Evolutionary conservation across 176 grass and related monocot species (phyloP), one percentile per base, ranked within the genome.

Genomic region (Typha latifolia): DNA sequence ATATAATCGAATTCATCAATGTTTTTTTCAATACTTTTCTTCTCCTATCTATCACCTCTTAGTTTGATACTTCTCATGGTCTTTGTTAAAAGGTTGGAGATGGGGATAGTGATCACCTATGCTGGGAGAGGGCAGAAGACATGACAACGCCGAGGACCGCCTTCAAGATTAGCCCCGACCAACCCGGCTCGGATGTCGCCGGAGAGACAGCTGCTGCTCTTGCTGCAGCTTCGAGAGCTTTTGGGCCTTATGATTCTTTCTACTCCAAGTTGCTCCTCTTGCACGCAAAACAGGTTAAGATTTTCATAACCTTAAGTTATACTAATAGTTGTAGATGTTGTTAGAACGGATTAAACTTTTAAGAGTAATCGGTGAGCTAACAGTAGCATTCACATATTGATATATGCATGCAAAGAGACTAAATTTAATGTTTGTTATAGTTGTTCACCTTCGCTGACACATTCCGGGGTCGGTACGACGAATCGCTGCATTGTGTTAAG

Each of bases 81-180:
- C 48, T 72, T 53, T 61, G 48, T 19, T 0, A 31, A 32, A 64
- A 97, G 94, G 94, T 99, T 62, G 94, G 94, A 0, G 83, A 99
- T 68, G 94, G 94, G 2, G 89, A 99, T n/a, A 85, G 83, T 12
- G 94, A 99, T 53, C 94, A 99, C 73, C 66, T 90, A n/a, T 99
- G 94, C 78, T 99, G 94, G 94, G 76, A 90, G 81, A 84, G 94
- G 66, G 78, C 89, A 4, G 94, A 99, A 79, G 89, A 85, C 77
- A 99, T 99, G 94, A 49, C 82, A 2, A 99, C 94, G 20, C 86
- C 85, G 15, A 69, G 89, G 52, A 84, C 83, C 12, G 94, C 89
- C 1, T 93, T 66, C 86, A 90, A 87, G 74, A 77, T 99, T 51
- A 84, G 85, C 66, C 37, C 43, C 49, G 67, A 64, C 27, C 71